Evolutionary conservation across 176 grass and related monocot genomes (phyloP).

Genomic region (Triticum urartu): DNA sequence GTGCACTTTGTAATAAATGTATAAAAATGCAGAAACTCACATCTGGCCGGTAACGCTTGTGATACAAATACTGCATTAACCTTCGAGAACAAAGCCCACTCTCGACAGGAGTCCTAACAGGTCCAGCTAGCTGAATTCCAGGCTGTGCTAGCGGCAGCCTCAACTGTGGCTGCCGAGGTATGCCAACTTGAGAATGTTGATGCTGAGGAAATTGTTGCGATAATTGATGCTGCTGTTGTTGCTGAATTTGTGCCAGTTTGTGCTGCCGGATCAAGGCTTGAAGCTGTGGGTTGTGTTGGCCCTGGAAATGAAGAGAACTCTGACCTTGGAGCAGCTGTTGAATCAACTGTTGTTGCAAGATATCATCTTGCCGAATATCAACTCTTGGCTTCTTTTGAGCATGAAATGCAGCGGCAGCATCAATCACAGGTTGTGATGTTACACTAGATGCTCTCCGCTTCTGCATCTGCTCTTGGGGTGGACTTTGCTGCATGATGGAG

Average conservation of each 20-base stretch:
- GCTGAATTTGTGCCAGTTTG: constrained; percentile 61
- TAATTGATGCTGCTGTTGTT: constrained; percentile 69
- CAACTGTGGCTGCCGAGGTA: constrained; percentile 61
- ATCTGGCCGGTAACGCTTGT: constrained; percentile 74
- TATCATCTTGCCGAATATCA: constrained; percentile 71
- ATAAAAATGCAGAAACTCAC: constrained; percentile 41
- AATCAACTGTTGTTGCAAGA: constrained; percentile 67
- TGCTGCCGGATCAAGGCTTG: constrained; percentile 84
- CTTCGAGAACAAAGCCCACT: constrained; percentile 82
- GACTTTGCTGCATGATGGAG: constrained; percentile 80
- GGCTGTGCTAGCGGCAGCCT: constrained; percentile 57
- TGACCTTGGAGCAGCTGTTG: constrained; percentile 71
- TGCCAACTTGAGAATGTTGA: constrained; percentile 52
- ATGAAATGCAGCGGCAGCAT: constrained; percentile 35
- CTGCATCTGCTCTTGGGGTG: constrained; percentile 69
- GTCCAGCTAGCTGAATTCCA: constrained; percentile 49
- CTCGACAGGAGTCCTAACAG: constrained; percentile 58
- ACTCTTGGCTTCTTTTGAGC: constrained; percentile 77
- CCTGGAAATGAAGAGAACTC: constrained; percentile 52
- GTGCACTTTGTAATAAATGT: constrained; percentile 16
- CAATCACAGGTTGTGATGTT: constrained; percentile 74
- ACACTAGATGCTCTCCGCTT: constrained; percentile 79
- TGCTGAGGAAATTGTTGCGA: constrained; percentile 74
- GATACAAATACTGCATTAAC: constrained; percentile 92
- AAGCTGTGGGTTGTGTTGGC: constrained; percentile 70